These are phyloP conservation scores for Vaucheria bursata DNA, from an alignment of 352 stramenopile species.

Conservation along the genomic window DNA sequence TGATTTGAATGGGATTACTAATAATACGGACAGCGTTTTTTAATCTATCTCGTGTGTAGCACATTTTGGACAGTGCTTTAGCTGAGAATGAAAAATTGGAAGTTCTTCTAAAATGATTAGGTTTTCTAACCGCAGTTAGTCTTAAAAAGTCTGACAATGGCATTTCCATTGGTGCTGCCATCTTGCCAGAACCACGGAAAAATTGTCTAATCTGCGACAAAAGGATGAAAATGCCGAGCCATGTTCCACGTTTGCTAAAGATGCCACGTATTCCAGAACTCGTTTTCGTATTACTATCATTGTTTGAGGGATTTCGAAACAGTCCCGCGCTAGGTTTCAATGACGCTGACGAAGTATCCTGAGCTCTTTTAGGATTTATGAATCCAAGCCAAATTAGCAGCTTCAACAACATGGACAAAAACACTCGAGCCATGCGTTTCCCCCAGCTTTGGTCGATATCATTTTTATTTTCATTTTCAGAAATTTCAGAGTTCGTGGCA, in stretches of 20 bases:
- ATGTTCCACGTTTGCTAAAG: not conserved
- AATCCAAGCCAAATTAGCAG: no score
- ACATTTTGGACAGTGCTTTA: not conserved
- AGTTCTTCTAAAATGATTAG: not conserved
- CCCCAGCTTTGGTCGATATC: no score
- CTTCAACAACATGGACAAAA: no score
- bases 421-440: no score
- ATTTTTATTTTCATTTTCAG: no score
- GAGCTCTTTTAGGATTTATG: no score
- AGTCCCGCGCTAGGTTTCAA: no score
- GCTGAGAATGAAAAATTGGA: not conserved
- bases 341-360: no score
- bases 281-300: no score
- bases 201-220: not conserved
- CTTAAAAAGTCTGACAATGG: conserved; percentile 2
- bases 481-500: no score
- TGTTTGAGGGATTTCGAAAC: no score
- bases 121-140: not conserved
- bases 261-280: no score
- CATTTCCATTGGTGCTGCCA: not conserved
- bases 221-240: not conserved
- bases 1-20: not conserved
- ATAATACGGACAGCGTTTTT: not conserved
- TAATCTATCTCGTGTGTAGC: not conserved
- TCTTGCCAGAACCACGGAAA: not conserved